Evolutionary conservation across 495 filamentous ascomycete genomes (phyloP), one percentile per base, ranked within the genome.

Genomic region (Evernia prunastri): DNA sequence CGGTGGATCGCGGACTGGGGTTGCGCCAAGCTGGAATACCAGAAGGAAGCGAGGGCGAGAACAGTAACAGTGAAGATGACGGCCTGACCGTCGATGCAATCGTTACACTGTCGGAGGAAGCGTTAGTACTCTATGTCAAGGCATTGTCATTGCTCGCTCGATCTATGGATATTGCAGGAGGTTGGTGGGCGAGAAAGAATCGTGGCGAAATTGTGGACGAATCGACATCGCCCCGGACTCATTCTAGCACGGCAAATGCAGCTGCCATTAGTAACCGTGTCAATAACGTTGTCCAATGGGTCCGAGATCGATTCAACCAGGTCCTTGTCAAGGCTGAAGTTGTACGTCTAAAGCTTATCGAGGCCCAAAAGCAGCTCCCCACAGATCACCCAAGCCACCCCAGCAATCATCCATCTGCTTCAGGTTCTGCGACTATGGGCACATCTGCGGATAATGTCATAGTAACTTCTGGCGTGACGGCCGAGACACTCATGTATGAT

Each of bases 401-500:
- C 15, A 84, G 75, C 70, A 96, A 96, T 69, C 86, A 88, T 59
- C 78, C 80, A 1, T 73, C 84, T 36, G 74, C 78, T 0, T 81
- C 81, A 36, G 74, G 72, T 36, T 81, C 80, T 4, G 75, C 76
- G 12, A 72, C 74, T 23, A 76, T 83, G 37, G 80, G 74, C 13
- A 76, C 79, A 17, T 85, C 83, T 40, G 80, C 84, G 4, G 89
- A 89, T 59, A 76, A 78, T 60, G 87, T 90, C 25, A 77, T 84
- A n/a, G 81, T 86, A 18, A 86, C 81, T 53, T 75, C 81, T 0
- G 93, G 93, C 9, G 85, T 97, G 47, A 96, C 92, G 27, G 94
- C 94, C 0, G 94, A 97, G 76, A 96, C 90, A 74, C 76, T 98
- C 56, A 98, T 98, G 95, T 98, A 96, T 68, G 95, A 98, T 67